Percentiles rank a stretch among this genome's conserved stretches.
Evolutionary conservation across 2,329 filamentous ascomycete species (phyloP).

Genomic region (Claviceps arundinis): DNA sequence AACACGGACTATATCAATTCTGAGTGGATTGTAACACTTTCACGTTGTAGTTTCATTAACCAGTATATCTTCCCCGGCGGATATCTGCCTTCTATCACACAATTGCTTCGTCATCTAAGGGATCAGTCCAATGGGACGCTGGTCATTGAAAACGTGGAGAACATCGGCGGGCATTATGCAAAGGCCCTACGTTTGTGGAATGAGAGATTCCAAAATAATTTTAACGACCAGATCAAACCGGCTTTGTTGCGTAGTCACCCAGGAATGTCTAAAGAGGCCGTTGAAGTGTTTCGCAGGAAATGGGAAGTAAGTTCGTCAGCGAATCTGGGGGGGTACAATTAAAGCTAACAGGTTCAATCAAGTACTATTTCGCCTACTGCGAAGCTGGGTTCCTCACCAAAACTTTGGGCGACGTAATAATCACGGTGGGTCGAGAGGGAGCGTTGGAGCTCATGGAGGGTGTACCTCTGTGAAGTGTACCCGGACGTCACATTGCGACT

Average conservation of each 20-base stretch:
- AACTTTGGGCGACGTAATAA: conserved; percentile 58
- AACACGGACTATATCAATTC: background rate
- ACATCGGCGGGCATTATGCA: conserved; percentile 62
- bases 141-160: conserved; percentile 54
- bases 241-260: conserved; percentile 45
- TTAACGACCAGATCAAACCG: conserved; percentile 45
- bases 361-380: conserved; percentile 66
- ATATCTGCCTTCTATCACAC: conserved; percentile 46
- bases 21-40: conserved; percentile 2
- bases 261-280: conserved; percentile 44
- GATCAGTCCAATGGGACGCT: conserved; percentile 46
- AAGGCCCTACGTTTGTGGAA: conserved; percentile 57
- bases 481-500: background rate
- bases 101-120: conserved; percentile 45
- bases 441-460: conserved; percentile 56
- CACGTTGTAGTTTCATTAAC: conserved; percentile 46
- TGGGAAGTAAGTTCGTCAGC: conserved; percentile 43
- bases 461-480: conserved; percentile 39
- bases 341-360: conserved; percentile 5
- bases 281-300: conserved; percentile 55
- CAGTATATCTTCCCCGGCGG: conserved; percentile 72
- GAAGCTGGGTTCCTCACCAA: conserved; percentile 62
- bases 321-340: background rate
- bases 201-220: conserved; percentile 51
- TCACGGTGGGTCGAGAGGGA: conserved; percentile 54